These are phyloP conservation scores for Panicum virgatum DNA, from an alignment of 202 grass and related monocot species.

Conservation along the genomic window DNA sequence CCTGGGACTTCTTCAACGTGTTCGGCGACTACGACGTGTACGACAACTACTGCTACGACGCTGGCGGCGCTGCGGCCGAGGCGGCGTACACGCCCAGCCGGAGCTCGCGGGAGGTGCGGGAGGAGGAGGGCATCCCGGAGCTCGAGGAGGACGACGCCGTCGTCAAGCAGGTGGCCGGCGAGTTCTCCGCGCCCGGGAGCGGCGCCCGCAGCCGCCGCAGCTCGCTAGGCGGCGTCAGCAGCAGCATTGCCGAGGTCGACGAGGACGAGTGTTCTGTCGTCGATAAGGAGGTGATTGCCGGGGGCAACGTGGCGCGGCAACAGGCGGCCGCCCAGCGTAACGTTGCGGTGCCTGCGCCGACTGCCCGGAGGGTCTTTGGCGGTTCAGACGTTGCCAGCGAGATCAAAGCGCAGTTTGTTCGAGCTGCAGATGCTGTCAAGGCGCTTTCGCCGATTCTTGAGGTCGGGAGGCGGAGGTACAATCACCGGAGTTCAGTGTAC, in stretches of 20 bases:
- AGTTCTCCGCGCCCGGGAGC: conserved; percentile 37
- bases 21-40: conserved; percentile 63
- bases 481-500: conserved; percentile 56
- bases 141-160: conserved; percentile 74
- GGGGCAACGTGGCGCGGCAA: neutral
- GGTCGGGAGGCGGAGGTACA: conserved; percentile 55
- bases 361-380: conserved; percentile 1
- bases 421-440: conserved; percentile 57
- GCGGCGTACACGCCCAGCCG: conserved; percentile 62
- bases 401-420: conserved; percentile 67
- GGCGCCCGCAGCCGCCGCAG: conserved; percentile 40
- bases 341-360: neutral
- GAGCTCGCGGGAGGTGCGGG: conserved; percentile 71
- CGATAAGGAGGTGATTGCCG: conserved; percentile 48
- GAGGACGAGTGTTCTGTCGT: conserved; percentile 30
- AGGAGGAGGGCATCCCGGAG: conserved; percentile 90
- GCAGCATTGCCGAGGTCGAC: conserved; percentile 22
- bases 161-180: conserved; percentile 64
- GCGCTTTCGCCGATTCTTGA: conserved; percentile 60
- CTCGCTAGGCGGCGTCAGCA: conserved; percentile 35
- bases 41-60: conserved; percentile 56
- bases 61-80: neutral
- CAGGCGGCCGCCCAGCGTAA: conserved; percentile 20
- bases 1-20: conserved; percentile 93
- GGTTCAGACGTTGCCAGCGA: conserved; percentile 44